These are phyloP conservation scores for Chenopodium quinoa DNA, from an alignment of 148 eudicot species.

Conservation along the genomic window DNA sequence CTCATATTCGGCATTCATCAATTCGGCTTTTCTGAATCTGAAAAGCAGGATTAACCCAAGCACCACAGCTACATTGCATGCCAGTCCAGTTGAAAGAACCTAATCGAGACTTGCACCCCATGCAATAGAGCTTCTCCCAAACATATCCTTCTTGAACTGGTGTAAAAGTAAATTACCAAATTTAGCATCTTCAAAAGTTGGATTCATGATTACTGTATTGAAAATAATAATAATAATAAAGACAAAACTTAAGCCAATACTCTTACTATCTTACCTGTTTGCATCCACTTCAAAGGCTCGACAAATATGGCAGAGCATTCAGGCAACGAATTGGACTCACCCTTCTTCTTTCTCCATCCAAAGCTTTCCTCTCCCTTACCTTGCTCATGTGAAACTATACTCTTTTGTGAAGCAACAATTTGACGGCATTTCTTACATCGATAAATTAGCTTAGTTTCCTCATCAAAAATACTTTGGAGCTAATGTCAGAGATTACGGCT, in stretches of 20 bases:
- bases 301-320: conserved; percentile 81
- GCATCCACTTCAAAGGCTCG: conserved; percentile 94
- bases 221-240: too few relatives aligned
- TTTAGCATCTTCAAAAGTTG: conserved; percentile 6
- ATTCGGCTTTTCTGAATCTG: conserved; percentile 71
- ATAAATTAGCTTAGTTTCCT: conserved; percentile 45
- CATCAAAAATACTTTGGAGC: conserved; percentile 13
- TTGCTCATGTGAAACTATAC: conserved; percentile 51
- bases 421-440: conserved; percentile 82
- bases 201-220: too few relatives aligned
- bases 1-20: conserved; percentile 59
- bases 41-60: conserved; percentile 83
- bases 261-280: conserved; percentile 39
- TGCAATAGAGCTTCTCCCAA: conserved; percentile 67
- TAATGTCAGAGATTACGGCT: neutral
- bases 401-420: conserved; percentile 69
- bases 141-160: conserved; percentile 77
- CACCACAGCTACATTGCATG: conserved; percentile 83
- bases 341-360: conserved; percentile 55
- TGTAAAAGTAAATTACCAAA: neutral
- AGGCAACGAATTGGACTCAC: conserved; percentile 30
- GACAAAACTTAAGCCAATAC: neutral
- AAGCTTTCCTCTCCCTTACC: conserved; percentile 57
- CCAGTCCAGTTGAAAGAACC: conserved; percentile 84
- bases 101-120: conserved; percentile 68